Percentiles rank a stretch among this genome's conserved stretches.
phyloP scores from a whole-genome alignment of 768 basidiomycete genomes.

The Suillus sp. region DNA sequence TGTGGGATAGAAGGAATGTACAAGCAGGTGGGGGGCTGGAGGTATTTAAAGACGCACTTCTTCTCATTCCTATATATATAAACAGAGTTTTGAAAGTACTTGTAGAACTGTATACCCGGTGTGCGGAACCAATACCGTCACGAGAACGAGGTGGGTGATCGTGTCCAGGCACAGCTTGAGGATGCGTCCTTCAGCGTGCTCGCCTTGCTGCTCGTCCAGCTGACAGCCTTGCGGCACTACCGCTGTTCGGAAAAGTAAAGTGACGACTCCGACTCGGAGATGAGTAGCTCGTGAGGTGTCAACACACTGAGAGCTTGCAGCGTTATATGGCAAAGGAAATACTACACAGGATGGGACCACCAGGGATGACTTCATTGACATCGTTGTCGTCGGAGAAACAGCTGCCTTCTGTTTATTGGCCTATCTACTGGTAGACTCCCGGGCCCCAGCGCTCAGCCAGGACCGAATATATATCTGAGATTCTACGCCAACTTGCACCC shows the following conservation, averaged over 20 bases:
- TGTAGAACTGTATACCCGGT: neutral
- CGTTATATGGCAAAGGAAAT: neutral
- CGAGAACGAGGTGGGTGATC: neutral
- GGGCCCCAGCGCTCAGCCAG: too few species aligned
- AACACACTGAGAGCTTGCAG: neutral
- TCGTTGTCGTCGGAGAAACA: neutral
- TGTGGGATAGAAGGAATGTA: neutral
- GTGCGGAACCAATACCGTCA: neutral
- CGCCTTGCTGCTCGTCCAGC: neutral
- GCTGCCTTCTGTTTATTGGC: neutral
- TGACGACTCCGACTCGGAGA: neutral
- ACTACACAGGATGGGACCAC: neutral
- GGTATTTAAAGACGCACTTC: neutral
- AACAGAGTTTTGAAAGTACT: neutral
- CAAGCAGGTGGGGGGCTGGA: neutral
- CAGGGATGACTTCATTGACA: neutral
- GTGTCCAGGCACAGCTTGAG: neutral
- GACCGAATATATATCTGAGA: neutral
- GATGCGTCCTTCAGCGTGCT: neutral
- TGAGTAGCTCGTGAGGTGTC: neutral
- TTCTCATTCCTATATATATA: neutral
- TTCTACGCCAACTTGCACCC: neutral
- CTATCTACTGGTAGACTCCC: neutral
- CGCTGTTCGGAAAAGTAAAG: neutral
- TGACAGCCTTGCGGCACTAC: neutral